Percentiles rank a stretch among this genome's conserved stretches.
These are phyloP conservation scores for Inonotus hispidus DNA, from an alignment of 1,284 basidiomycete genomes.

Conservation along the genomic window DNA sequence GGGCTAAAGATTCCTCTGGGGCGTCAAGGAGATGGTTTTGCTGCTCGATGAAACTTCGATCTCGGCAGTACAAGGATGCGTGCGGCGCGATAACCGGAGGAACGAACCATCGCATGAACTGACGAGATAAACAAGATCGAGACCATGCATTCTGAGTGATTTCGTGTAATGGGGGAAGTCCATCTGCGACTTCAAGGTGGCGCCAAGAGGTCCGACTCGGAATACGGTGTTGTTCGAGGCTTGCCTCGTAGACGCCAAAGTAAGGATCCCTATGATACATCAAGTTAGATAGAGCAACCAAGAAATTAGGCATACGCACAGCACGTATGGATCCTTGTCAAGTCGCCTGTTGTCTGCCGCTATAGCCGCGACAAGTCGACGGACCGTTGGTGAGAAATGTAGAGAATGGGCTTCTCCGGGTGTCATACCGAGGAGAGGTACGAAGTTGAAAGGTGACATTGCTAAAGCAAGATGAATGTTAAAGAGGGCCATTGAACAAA, in stretches of 20 bases:
- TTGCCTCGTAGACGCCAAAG: conserved; percentile 43
- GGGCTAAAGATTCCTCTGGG: conserved; percentile 65
- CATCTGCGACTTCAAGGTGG: conserved; percentile 35
- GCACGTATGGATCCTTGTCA: conserved; percentile 41
- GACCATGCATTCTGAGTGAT: conserved; percentile 65
- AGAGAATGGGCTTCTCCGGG: conserved; percentile 61
- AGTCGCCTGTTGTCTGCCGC: conserved; percentile 39
- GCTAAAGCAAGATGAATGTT: conserved; percentile 24
- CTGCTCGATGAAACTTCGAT: conserved; percentile 76
- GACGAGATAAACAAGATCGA: conserved; percentile 75
- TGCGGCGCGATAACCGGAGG: conserved; percentile 84
- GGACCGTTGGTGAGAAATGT: conserved; percentile 53
- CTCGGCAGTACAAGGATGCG: conserved; percentile 67
- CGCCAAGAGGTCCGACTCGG: conserved; percentile 31
- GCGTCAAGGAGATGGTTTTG: conserved; percentile 59
- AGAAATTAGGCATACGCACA: conserved; percentile 34
- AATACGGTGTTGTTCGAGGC: conserved; percentile 29
- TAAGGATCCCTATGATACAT: conserved; percentile 44
- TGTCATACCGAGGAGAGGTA: conserved; percentile 61
- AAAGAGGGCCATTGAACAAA: not conserved
- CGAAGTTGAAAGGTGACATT: conserved; percentile 66
- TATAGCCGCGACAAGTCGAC: conserved; percentile 43
- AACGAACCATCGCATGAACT: conserved; percentile 75
- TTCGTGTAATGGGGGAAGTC: conserved; percentile 50
- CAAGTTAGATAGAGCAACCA: conserved; percentile 18